These are phyloP conservation scores for Cercospora canescens DNA, from an alignment of 2,329 filamentous ascomycete genomes.

Conservation along the genomic window DNA sequence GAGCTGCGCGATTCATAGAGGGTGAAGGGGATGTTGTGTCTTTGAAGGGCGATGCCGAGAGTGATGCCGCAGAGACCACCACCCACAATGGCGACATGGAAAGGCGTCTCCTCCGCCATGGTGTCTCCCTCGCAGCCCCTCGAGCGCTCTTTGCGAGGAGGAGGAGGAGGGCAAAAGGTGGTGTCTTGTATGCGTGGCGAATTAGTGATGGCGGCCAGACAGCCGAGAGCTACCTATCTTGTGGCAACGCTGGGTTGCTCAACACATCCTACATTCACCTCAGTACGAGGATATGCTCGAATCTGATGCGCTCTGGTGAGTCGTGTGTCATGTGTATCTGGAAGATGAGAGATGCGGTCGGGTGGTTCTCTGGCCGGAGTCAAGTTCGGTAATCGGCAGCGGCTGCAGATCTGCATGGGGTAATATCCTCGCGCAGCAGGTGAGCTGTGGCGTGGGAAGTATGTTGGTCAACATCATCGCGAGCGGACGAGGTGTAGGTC, in stretches of 20 bases:
- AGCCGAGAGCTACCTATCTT: neutral
- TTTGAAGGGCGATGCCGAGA: conserved; percentile 54
- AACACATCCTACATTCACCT: neutral
- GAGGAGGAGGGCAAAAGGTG: neutral
- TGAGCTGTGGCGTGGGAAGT: neutral
- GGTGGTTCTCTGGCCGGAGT: neutral
- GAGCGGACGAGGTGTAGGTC: neutral
- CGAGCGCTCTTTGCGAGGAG: too few relatives aligned
- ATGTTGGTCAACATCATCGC: neutral
- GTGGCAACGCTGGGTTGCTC: neutral
- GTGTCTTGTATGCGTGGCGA: neutral
- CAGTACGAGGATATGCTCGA: neutral
- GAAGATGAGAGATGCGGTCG: neutral
- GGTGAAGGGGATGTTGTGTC: conserved; percentile 30
- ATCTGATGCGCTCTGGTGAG: neutral
- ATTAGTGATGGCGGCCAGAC: neutral
- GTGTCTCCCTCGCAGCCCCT: neutral
- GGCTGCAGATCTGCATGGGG: neutral
- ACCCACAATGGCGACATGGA: conserved; percentile 54
- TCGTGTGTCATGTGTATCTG: neutral
- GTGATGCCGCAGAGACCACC: conserved; percentile 60
- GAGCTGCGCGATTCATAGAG: conserved; percentile 43
- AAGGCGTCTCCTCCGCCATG: neutral
- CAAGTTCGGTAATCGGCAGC: neutral
- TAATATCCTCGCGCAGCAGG: neutral